Base-by-base conservation (phyloP, 257 asterid species). In the Anisodus tanguticus region DNA sequence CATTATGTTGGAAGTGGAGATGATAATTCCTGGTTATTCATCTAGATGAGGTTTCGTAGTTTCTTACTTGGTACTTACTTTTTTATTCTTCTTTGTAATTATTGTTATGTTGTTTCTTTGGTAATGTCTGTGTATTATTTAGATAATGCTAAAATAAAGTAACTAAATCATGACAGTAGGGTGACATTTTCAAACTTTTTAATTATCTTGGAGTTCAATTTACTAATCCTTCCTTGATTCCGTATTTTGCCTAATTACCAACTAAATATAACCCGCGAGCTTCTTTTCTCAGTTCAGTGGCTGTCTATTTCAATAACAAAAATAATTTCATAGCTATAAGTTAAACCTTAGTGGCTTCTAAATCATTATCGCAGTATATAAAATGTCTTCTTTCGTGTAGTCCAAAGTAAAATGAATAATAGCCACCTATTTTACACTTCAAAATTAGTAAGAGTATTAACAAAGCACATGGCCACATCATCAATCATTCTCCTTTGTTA, bases 391-490 rank as follows among this genome's bases (percentile, higher is more conserved):
- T 74, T 74, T 51, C 19, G 45, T 74, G 60, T 76, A 51, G 63
- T 39, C 62, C 62, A 49, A 51, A 51, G 15, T 22, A 51, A 76
- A 76, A 76, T 49, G n/a, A 51, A 22, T 76, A 22, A 51, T 76
- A 49, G 62, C 22, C 62, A 49, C 45, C 81, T 49, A 13, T 37
- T 67, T 67, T 67, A 13, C 10, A 37, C 37, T 19, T 60, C 9
- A 60, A 60, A 2, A 19, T n/a, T 19, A 60, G 68, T 60, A 60
- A 60, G 68, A 60, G 5, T n/a, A 64, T 26, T 64, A 64, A 64
- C 71, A 64, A 64, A 64, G 16, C 74, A 67, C 74, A 35, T 67
- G 74, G 10, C 19, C 74, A 67, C 45, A 64, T 64, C 71, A 67
- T 35, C 47, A 66, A 22, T 67, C 49, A 13, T 67, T 67, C 49